Base-by-base conservation (phyloP, 305 asterid genomes). In the Plantago coronopus region DNA sequence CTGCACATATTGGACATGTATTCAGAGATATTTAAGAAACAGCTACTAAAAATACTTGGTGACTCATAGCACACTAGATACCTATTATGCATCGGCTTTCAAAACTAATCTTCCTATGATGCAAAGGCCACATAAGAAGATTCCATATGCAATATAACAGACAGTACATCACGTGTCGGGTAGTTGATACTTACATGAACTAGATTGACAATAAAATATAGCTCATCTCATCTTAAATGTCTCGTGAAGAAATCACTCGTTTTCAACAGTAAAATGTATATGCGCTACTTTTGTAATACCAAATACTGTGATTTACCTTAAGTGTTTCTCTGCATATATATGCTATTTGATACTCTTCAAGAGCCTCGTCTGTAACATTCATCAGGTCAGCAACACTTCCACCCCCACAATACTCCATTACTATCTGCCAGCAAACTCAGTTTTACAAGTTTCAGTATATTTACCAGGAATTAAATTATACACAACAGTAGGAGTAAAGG, bases 351-450 rank as follows among this genome's bases (percentile, higher is more conserved):
- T 49, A 72, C 84, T 93, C 97, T 79, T 93, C 99, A 58, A 93
- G 79, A 68, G 99, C 66, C 72, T 85, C 96, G 11, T 93, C 95
- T 4, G 88, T 89, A 48, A 85, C 87, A 66, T 79, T 93, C 96
- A 93, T 93, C 70, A 93, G 80, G 79, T 87, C 99, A 69, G 99
- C 94, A 65, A 93, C 97, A 78, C 96, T 93, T 66, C 99, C 99
- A 65, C 99, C 97, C 58, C 99, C 99, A 75, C 99, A 93, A 71
- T 93, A 89, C 79, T 93, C 99, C 97, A 89, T 93, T 66, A 93
- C 99, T 67, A 93, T 93, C 98, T 91, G 98, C 71, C 78, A 81
- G 67, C 15, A 77, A 73, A 63, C 17, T 49, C 56, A 63, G 59
- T 59, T 69, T 69, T 62, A 70, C 31, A 66, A 50, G 48, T 40